Percentiles rank a stretch among this genome's conserved stretches.
phyloP scores from a whole-genome alignment of 805 yeast species.

The Cyberlindnera americana region DNA sequence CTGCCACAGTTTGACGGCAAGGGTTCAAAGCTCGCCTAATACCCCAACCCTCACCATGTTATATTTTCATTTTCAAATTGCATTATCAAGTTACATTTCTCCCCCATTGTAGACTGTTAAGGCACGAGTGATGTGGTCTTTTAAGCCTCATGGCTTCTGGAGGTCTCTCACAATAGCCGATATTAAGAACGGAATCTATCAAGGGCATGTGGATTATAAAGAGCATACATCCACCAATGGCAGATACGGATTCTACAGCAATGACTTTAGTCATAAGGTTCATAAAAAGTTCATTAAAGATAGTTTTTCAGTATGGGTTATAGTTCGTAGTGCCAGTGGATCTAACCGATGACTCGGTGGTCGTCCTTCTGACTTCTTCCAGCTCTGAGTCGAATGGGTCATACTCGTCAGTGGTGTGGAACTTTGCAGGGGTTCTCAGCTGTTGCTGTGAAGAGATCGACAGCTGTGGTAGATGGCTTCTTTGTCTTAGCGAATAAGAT shows the following conservation, averaged over 20 bases:
- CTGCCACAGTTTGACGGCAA: slow-evolving; percentile 35
- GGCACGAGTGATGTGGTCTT: no score
- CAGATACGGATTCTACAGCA: slow-evolving; percentile 28
- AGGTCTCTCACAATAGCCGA: slow-evolving; percentile 1
- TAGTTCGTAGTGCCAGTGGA: slow-evolving; percentile 19
- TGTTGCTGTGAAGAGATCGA: slow-evolving; percentile 1
- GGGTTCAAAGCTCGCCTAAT: slow-evolving; percentile 4
- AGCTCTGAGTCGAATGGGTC: no score
- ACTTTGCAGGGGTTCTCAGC: background rate
- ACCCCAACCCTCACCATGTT: background rate
- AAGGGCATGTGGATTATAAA: slow-evolving; percentile 19
- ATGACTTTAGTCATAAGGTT: no score
- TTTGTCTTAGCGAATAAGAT: slow-evolving; percentile 6
- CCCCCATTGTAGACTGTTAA: no score
- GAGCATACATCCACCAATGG: slow-evolving; percentile 12
- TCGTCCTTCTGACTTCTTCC: no score
- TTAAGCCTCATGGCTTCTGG: no score
- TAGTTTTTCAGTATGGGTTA: slow-evolving; percentile 3
- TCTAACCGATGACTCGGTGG: slow-evolving; percentile 6
- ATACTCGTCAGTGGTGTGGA: background rate
- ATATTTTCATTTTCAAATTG: background rate
- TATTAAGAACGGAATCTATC: slow-evolving; percentile 9
- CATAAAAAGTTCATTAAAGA: no score
- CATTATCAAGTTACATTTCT: no score
- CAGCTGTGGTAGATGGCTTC: background rate